These are phyloP conservation scores for Termitomyces eurrhizus DNA, from an alignment of 768 basidiomycete genomes.

Conservation along the genomic window DNA sequence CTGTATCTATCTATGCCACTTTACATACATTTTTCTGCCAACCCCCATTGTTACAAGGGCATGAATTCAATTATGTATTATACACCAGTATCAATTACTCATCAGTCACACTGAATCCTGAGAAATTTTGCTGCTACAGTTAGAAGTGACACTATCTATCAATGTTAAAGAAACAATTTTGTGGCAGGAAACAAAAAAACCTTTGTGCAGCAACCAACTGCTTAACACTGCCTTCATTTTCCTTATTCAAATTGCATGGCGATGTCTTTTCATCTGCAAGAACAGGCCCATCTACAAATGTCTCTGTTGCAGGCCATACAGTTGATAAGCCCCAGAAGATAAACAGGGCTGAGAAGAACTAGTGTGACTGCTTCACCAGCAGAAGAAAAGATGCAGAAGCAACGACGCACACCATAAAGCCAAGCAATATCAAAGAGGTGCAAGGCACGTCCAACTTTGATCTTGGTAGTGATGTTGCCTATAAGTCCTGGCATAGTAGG, in stretches of 20 bases:
- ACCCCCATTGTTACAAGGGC: too few relatives aligned
- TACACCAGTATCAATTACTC: too few relatives aligned
- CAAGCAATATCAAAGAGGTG: slow-evolving; percentile 70
- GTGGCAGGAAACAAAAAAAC: neutral
- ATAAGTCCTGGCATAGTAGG: slow-evolving; percentile 78
- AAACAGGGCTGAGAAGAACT: slow-evolving; percentile 35
- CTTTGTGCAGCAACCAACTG: neutral
- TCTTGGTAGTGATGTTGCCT: slow-evolving; percentile 62
- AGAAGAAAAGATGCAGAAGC: neutral
- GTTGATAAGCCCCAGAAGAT: slow-evolving; percentile 36
- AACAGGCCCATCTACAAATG: slow-evolving; percentile 33
- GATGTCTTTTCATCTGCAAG: slow-evolving; percentile 22
- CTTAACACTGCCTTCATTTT: neutral
- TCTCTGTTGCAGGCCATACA: slow-evolving; percentile 37
- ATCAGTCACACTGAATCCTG: too few relatives aligned
- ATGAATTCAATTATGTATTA: too few relatives aligned
- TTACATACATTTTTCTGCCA: too few relatives aligned
- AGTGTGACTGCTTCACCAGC: neutral
- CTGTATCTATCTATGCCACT: too few relatives aligned
- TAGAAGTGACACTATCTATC: too few relatives aligned
- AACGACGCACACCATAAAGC: slow-evolving; percentile 62
- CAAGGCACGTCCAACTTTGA: slow-evolving; percentile 54
- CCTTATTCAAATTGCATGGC: neutral
- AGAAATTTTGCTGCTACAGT: too few relatives aligned
- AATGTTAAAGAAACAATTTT: neutral